These are phyloP conservation scores for Mortierella polycephala DNA, from an alignment of 371 early-diverging fungal species.

Conservation along the genomic window DNA sequence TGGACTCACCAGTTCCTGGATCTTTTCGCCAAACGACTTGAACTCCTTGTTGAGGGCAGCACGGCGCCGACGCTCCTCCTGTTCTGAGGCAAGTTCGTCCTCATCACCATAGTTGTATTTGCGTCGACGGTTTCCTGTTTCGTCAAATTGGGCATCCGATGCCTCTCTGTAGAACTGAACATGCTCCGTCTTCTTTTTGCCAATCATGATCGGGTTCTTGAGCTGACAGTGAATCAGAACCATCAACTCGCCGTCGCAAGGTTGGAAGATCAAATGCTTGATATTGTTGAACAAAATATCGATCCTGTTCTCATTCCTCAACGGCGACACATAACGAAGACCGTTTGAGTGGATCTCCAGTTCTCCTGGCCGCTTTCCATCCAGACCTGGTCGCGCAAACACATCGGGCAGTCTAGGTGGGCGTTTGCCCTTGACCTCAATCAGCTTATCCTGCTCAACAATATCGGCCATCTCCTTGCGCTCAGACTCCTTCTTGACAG, in stretches of 20 bases:
- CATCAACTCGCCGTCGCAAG: slow-evolving; percentile 96
- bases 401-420: slow-evolving; percentile 88
- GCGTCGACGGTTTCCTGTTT: slow-evolving; percentile 96
- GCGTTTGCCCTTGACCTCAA: slow-evolving; percentile 81
- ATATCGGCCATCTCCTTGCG: slow-evolving; percentile 95
- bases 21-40: slow-evolving; percentile 91
- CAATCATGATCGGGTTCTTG: slow-evolving; percentile 96
- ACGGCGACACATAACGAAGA: slow-evolving; percentile 86
- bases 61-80: slow-evolving; percentile 92
- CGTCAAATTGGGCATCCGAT: slow-evolving; percentile 94
- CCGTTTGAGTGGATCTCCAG: slow-evolving; percentile 96
- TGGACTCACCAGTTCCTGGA: slow-evolving; percentile 80
- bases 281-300: slow-evolving; percentile 98
- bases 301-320: slow-evolving; percentile 83
- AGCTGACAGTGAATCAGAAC: slow-evolving; percentile 98
- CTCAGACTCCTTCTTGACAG: slow-evolving; percentile 89
- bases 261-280: slow-evolving; percentile 98
- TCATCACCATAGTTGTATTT: slow-evolving; percentile 95
- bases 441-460: slow-evolving; percentile 92
- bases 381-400: slow-evolving; percentile 86
- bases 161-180: slow-evolving; percentile 99
- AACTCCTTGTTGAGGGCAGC: slow-evolving; percentile 95
- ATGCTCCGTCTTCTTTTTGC: slow-evolving; percentile 98
- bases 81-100: slow-evolving; percentile 96
- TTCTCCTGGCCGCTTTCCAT: slow-evolving; percentile 93